Conservation (phyloP, 208 protist species). For the Leishmania mexicana region DNA sequence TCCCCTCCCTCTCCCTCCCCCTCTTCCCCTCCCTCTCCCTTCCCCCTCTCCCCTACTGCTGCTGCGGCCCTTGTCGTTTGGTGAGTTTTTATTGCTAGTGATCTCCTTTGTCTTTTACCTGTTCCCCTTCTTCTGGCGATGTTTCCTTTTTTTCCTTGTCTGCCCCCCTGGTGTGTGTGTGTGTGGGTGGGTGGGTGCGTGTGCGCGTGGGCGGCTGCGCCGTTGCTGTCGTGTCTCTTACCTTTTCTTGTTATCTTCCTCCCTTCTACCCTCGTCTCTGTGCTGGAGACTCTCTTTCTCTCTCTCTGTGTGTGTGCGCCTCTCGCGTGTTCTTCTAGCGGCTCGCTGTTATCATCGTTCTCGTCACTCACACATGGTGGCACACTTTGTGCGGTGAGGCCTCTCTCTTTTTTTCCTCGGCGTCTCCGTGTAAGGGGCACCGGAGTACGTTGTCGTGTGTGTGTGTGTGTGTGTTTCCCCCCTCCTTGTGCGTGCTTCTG, state of each 20-base stretch:
- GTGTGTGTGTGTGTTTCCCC: not conserved
- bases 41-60: not conserved
- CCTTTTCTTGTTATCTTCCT: not conserved
- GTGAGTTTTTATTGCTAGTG: not conserved
- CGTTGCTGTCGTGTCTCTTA: not conserved
- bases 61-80: not conserved
- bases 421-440: not conserved
- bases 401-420: not conserved
- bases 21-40: not conserved
- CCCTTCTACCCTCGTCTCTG: too few relatives aligned
- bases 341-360: too few relatives aligned
- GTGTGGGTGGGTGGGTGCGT: too few relatives aligned
- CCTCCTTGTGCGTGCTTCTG: not conserved
- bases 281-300: not conserved
- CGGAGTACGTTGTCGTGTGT: not conserved
- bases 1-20: not conserved
- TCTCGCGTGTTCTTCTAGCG: too few relatives aligned
- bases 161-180: not conserved
- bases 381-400: too few relatives aligned
- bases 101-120: not conserved
- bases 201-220: not conserved
- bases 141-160: not conserved
- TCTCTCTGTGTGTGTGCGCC: not conserved
- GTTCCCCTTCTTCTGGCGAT: not conserved
- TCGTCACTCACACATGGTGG: too few relatives aligned